phyloP scores from a whole-genome alignment of 805 yeast species.

The Pichia nakasei region DNA sequence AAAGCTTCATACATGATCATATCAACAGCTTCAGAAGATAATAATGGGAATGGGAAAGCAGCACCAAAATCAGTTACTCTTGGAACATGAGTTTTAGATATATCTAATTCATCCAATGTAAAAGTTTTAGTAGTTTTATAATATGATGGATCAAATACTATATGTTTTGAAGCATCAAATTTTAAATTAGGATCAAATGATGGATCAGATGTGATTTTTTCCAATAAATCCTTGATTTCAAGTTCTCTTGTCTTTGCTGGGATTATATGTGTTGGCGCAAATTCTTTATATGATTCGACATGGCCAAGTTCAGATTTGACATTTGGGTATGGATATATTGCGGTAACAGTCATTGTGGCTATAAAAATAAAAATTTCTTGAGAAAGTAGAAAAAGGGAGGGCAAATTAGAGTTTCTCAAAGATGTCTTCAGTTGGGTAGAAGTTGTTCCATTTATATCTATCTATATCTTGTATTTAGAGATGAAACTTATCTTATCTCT shows the following conservation, averaged over 20 bases:
- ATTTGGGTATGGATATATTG: constrained; percentile 7
- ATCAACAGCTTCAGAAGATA: constrained; percentile 48
- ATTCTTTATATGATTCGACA: constrained; percentile 6
- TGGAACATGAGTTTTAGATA: constrained; percentile 28
- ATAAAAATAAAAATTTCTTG: background rate
- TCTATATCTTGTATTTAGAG: no score
- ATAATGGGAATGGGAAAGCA: constrained; percentile 49
- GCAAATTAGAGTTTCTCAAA: no score
- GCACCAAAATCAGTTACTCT: constrained; percentile 34
- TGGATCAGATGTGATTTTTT: constrained; percentile 16
- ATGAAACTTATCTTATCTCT: no score
- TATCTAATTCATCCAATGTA: constrained; percentile 30
- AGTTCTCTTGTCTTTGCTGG: constrained; percentile 22
- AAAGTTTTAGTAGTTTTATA: constrained; percentile 29
- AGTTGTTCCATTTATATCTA: no score
- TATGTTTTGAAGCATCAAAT: constrained; percentile 32
- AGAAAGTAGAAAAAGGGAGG: background rate
- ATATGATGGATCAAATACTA: constrained; percentile 30
- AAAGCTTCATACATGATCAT: constrained; percentile 48
- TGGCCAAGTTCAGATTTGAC: constrained; percentile 6
- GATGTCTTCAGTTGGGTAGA: no score
- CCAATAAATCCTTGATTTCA: constrained; percentile 16
- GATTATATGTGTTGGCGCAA: constrained; percentile 8
- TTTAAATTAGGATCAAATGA: constrained; percentile 20
- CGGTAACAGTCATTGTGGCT: background rate